phyloP scores from a whole-genome alignment of 2,329 filamentous ascomycete genomes.

The Ustilaginoidea virens region DNA sequence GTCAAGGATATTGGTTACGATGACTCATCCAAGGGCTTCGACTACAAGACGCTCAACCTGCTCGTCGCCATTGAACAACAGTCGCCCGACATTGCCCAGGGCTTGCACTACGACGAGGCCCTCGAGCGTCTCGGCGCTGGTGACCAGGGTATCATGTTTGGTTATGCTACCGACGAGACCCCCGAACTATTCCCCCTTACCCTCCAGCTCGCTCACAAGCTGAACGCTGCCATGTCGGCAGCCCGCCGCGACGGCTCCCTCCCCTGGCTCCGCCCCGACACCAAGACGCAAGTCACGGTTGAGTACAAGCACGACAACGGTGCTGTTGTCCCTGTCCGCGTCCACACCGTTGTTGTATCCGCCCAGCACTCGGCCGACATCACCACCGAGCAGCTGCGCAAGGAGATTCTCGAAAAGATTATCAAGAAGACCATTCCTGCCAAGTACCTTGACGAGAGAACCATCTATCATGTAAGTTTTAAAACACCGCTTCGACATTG shows the following conservation, averaged over 20 bases:
- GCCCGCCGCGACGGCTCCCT: conserved; percentile 77
- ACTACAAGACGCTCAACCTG: conserved; percentile 99
- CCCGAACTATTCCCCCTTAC: conserved; percentile 93
- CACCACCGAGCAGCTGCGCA: conserved; percentile 79
- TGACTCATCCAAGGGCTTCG: conserved; percentile 91
- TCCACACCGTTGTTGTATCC: conserved; percentile 93
- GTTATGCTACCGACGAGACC: conserved; percentile 98
- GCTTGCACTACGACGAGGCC: conserved; percentile 94
- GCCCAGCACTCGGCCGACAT: conserved; percentile 87
- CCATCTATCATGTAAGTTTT: conserved; percentile 73
- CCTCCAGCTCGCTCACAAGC: conserved; percentile 86
- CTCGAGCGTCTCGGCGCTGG: conserved; percentile 95
- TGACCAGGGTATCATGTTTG: conserved; percentile 99
- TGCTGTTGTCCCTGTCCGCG: conserved; percentile 79
- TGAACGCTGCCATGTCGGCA: conserved; percentile 86
- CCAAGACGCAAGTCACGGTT: conserved; percentile 98
- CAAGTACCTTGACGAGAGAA: conserved; percentile 83
- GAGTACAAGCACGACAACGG: conserved; percentile 97
- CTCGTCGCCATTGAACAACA: conserved; percentile 98
- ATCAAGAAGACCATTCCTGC: conserved; percentile 87
- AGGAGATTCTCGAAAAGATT: conserved; percentile 95
- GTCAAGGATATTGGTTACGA: conserved; percentile 99
- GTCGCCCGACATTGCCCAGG: conserved; percentile 96
- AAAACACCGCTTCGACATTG: background rate
- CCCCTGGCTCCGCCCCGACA: conserved; percentile 93